phyloP scores from a whole-genome alignment of 2,329 filamentous ascomycete genomes.

The Aspergillus eucalypticola region DNA sequence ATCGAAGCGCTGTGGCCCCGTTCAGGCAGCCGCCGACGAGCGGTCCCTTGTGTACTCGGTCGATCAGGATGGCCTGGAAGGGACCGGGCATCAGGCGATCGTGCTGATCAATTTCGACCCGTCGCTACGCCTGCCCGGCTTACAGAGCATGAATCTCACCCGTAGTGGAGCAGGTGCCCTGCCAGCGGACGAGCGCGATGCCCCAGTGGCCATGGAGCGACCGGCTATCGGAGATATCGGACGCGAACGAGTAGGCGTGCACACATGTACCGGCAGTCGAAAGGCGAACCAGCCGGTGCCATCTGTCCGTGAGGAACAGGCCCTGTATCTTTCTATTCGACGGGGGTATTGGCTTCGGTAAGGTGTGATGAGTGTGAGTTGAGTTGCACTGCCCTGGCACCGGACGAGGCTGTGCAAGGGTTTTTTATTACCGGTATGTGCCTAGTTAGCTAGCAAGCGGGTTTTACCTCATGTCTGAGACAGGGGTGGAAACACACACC shows the following conservation, averaged over 20 bases:
- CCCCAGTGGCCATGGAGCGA: constrained; percentile 15
- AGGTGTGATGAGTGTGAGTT: background rate
- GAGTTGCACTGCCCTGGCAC: background rate
- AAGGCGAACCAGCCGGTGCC: constrained; percentile 20
- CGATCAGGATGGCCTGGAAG: constrained; percentile 25
- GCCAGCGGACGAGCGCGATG: background rate
- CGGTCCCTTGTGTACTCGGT: constrained; percentile 44
- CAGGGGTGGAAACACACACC: background rate
- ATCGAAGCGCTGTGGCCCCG: constrained; percentile 30
- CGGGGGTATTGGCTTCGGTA: constrained; percentile 32
- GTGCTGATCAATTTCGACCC: constrained; percentile 46
- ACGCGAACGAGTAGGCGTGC: constrained; percentile 13
- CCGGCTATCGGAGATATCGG: constrained; percentile 16
- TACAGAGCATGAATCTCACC: constrained; percentile 15
- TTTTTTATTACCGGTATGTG: background rate
- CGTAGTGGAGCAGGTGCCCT: background rate
- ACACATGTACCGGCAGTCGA: constrained; percentile 10
- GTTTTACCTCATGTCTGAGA: background rate
- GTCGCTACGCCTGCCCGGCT: constrained; percentile 30
- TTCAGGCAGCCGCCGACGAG: constrained; percentile 42
- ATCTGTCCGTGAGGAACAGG: constrained; percentile 30
- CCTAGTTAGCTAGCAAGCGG: too few relatives aligned
- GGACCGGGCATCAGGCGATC: constrained; percentile 31
- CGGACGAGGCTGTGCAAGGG: background rate
- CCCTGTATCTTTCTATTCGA: constrained; percentile 29